Evolutionary conservation across 768 basidiomycete genomes (phyloP), one percentile per base, ranked within the genome.

Genomic region (Lactarius tabidus): DNA sequence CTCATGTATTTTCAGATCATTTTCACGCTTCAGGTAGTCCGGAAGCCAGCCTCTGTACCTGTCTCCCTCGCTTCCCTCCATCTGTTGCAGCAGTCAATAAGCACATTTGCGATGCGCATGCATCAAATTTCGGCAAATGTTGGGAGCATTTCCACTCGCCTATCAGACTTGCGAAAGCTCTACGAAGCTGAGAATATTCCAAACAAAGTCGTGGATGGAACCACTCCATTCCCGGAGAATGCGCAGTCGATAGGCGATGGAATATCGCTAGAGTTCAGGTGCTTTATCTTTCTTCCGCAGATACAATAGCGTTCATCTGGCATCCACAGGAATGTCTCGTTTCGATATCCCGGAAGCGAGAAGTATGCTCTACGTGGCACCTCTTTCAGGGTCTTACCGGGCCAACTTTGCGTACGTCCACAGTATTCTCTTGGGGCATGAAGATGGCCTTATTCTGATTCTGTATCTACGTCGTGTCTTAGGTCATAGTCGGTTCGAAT

Each of bases 401-500:
- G 91, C 0, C 88, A 90, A 64, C 82, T 93, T 55, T 91, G 90
- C 71, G 90, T 90, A 74, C 36, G 86, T 57, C 45, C 75, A 17
- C 38, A 58, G 36, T 55, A 14, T n/a, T 41, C 26, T 51, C 26
- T 0, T 12, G 23, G 45, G 23, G 10, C 43, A 48, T 26, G 48
- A 51, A 3, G 9, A 3, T 33, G 33, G 33, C 4, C 33, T 12
- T 2, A 51, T 2, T n/a, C 38, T 45, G n/a, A 43, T 48, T 9
- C 7, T 14, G 15, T 2, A 15, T 51, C 2, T 51, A 26, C 23
- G 6, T 26, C 23, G 23, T 15, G 8, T 45, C 18, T 4, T 57
- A 90, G 89, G 81, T 91, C 56, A 87, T 93, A 52, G 87, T 93
- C 2, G 91, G 91, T 9, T 80, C 80, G 33, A 93, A 93, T 67